Base-by-base conservation (phyloP, 805 yeast genomes). In the Wickerhamomyces canadensis region DNA sequence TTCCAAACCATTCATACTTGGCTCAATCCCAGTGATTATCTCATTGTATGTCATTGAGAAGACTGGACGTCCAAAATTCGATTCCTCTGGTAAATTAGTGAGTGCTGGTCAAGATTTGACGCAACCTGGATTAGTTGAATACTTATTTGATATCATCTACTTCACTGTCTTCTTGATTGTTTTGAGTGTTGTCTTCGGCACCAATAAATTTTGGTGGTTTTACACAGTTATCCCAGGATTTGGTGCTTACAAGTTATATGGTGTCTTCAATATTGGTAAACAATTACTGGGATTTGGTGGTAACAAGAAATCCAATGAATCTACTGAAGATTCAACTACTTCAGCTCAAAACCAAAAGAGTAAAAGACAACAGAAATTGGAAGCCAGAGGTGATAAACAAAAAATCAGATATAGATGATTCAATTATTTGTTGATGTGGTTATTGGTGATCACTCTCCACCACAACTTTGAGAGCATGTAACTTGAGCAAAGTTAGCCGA, bases 91-190 rank as follows among this genome's bases (percentile, higher is more conserved):
- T 5, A 67, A 63, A 44, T 55, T 74, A 39, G 45, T 64, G 8
- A 63, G 57, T 17, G 58, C 67, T 26, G 80, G 80, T 1, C 67
- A 65, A 31, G 79, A 77, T 44, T 57, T 76, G 33, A 51, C 55
- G 24, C 72, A 68, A 19, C 63, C 62, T 11, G 80, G 80, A 0
- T 52, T 75, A 11, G 67, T 65, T 26, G 80, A 75, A 51, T 74
- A 73, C 52, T 55, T 76, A 55, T 74, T 75, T 44, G 84, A 77
- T 49, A 45, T 72, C 26, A 58, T 76, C 30, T 77, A 77, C 52
- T 43, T 75, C 34, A 73, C 80, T 7, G 59, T 76, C 55, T 42
- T 67, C n/a, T 61, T 73, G 19, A 71, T 75, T 41, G 30, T 69
- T 1, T 61, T 75, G 14, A 62, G 64, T 54, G 48, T 71, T 10